A percentile compares a stretch with the other conserved stretches of the same genome.
These are phyloP conservation scores for Prunus salicina DNA, from an alignment of 306 rosid genomes.

Conservation along the genomic window DNA sequence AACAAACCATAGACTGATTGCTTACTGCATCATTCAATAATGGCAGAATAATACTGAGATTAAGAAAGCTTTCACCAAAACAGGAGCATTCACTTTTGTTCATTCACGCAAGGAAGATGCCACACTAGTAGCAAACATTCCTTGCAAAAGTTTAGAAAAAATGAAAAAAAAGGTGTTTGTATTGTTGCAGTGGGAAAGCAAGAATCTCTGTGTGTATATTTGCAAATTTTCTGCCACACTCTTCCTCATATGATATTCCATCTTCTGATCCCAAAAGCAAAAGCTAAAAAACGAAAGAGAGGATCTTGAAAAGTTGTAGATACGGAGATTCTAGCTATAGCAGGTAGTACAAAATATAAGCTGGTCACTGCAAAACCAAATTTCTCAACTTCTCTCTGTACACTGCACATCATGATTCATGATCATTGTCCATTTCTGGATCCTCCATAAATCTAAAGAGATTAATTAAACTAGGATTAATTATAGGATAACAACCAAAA, in stretches of 20 bases:
- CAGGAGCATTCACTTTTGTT: neutral
- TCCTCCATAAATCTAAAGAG: neutral
- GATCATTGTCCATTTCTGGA: neutral
- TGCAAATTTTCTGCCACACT: slow-evolving; percentile 18
- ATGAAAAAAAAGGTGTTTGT: neutral
- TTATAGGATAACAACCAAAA: slow-evolving; percentile 44
- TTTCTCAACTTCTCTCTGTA: slow-evolving; percentile 31
- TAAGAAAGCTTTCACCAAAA: slow-evolving; percentile 4
- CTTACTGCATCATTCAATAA: slow-evolving; percentile 18
- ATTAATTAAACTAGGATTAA: slow-evolving; percentile 1
- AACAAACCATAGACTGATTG: neutral
- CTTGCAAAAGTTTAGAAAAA: slow-evolving; percentile 3
- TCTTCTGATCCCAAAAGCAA: slow-evolving; percentile 17
- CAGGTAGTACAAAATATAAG: neutral
- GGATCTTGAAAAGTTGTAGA: slow-evolving; percentile 14
- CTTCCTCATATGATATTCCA: slow-evolving; percentile 11
- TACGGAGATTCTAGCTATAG: neutral
- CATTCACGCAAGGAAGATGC: slow-evolving; percentile 22
- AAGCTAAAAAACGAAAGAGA: slow-evolving; percentile 1
- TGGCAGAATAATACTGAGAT: slow-evolving; percentile 24
- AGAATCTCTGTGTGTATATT: slow-evolving; percentile 21
- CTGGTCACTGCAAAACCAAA: neutral
- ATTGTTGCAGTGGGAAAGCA: slow-evolving; percentile 26
- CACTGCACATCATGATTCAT: slow-evolving; percentile 29
- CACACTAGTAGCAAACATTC: neutral